Conservation (phyloP, 139 green algal species). For the Haematococcus sp. region DNA sequence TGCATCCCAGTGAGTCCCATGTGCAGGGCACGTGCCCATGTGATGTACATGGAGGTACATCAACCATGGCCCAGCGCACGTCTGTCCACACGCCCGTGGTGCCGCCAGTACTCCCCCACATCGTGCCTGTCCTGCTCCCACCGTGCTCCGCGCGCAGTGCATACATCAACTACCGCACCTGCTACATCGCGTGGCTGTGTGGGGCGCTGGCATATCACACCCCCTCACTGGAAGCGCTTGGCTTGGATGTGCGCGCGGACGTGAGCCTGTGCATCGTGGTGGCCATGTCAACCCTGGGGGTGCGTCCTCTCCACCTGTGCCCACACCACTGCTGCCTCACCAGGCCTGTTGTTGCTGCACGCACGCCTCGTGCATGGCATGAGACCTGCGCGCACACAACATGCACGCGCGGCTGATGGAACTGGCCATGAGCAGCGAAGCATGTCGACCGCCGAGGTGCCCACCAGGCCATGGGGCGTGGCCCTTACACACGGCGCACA, state of each 20-base stretch:
- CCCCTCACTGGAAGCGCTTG: slow-evolving; percentile 68
- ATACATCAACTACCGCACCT: slow-evolving; percentile 75
- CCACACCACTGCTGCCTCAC: background rate
- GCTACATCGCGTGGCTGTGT: slow-evolving; percentile 85
- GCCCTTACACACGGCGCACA: background rate
- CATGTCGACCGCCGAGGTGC: too few relatives aligned
- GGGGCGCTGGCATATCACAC: slow-evolving; percentile 82
- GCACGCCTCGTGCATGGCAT: background rate
- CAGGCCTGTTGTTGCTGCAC: background rate
- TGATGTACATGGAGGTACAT: too few relatives aligned
- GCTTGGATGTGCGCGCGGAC: slow-evolving; percentile 75
- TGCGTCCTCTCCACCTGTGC: background rate
- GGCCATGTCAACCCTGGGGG: slow-evolving; percentile 42
- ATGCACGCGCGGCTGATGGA: too few relatives aligned
- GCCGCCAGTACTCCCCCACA: too few relatives aligned
- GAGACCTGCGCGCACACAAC: too few relatives aligned
- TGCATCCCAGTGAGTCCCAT: slow-evolving; percentile 58
- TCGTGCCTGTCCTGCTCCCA: too few relatives aligned
- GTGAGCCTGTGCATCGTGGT: slow-evolving; percentile 67
- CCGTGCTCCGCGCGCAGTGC: slow-evolving; percentile 34
- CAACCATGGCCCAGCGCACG: too few relatives aligned
- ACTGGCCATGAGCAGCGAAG: too few relatives aligned
- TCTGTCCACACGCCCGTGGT: too few relatives aligned
- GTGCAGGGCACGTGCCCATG: too few relatives aligned
- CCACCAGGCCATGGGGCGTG: too few relatives aligned